These are phyloP conservation scores for Naumovozyma castellii DNA, from an alignment of 805 yeast genomes.

Conservation along the genomic window DNA sequence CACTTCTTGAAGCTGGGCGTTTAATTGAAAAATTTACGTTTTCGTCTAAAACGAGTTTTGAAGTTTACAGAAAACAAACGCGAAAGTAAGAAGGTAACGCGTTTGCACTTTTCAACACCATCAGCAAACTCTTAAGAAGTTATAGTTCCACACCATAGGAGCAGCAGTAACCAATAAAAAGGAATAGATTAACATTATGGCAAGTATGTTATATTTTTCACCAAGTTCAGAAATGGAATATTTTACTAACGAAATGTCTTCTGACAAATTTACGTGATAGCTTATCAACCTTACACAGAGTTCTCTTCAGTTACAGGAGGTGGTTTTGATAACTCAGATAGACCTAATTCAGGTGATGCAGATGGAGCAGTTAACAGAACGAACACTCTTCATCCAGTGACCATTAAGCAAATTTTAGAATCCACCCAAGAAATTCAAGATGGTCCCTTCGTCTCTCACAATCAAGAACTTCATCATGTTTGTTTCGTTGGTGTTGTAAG, in stretches of 20 bases:
- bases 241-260: slow-evolving; percentile 4
- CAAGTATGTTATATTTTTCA: slow-evolving; percentile 7
- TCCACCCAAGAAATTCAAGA: slow-evolving; percentile 54
- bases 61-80: too few species aligned
- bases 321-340: slow-evolving; percentile 24
- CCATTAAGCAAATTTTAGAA: slow-evolving; percentile 62
- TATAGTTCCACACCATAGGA: neutral
- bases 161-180: too few species aligned
- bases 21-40: neutral
- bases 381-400: slow-evolving; percentile 50
- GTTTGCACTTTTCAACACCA: too few species aligned
- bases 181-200: too few species aligned
- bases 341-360: slow-evolving; percentile 18
- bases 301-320: slow-evolving; percentile 27
- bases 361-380: slow-evolving; percentile 9
- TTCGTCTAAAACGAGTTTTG: neutral
- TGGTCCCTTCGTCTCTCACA: slow-evolving; percentile 52
- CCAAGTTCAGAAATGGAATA: too few species aligned
- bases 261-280: slow-evolving; percentile 5
- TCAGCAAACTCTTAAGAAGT: too few species aligned
- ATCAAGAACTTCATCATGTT: slow-evolving; percentile 53
- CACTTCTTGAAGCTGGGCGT: neutral
- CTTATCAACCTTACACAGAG: slow-evolving; percentile 28
- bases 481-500: slow-evolving; percentile 65
- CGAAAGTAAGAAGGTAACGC: too few species aligned